Base-by-base conservation (phyloP, 805 yeast genomes). In the Schwanniomyces polymorphus region DNA sequence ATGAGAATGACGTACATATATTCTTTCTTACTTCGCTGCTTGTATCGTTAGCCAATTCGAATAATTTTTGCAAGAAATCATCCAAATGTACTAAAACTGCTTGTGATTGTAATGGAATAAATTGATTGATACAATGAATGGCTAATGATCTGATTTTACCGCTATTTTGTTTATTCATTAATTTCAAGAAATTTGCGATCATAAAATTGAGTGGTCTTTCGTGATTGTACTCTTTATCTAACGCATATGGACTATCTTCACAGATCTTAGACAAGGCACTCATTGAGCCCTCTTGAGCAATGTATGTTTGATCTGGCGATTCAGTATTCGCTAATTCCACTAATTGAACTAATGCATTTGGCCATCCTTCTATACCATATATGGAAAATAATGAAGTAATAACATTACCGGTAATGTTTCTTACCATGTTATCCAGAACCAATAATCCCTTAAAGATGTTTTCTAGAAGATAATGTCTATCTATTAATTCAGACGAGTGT, bases 351-450 rank as follows among this genome's bases (percentile, higher is more conserved):
- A 92, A 67, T 26, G 86, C 74, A 38, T 75, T 78, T 2, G 94
- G 91, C 97, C 97, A 89, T 25, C 74, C 72, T 23, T 74, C 69
- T 38, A 87, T 73, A 1, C 97, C 95, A 38, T 80, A 76, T 8
- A 81, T 73, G 2, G 86, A 75, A 55, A 91, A 86, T 27, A 94
- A 67, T 0, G 97, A 78, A 2, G 97, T 88, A 44, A 92, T 83
- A 42, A 91, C 96, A 59, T 85, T 91, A 34, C 97, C 97, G 5
- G 97, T 85, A 50, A 92, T 88, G 60, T 88, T 90, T 50, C 96
- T 79, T 26, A 92, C 87, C 54, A 88, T 70, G n/a, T 70, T 63
- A 45, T 79, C 79, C 1, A 67, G 55, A 50, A 79, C 86, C 27
- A 78, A 57, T 38, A 90, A 71, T 2, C 89, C 90, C 74, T 51